Base-by-base conservation (phyloP, 805 yeast species). In the Yarrowia sp. region DNA sequence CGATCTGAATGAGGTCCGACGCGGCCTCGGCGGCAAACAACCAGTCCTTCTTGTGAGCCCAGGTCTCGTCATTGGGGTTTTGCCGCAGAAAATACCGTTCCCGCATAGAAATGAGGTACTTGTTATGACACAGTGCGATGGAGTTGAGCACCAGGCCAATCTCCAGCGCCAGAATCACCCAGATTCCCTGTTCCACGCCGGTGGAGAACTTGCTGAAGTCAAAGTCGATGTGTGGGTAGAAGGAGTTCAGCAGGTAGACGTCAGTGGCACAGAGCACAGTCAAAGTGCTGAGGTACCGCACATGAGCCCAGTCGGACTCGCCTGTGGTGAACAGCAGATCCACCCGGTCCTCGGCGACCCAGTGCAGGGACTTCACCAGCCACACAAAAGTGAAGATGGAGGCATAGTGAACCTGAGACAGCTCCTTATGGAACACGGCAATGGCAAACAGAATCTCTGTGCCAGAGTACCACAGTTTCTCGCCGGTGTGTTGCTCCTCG, bases 141-240 rank as follows among this genome's bases (percentile, higher is more conserved):
- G 85, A 86, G 33, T 87, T 79, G 22, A 83, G 81, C 66, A 87
- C 78, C 66, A 90, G 77, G 2, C 88, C 86, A 71, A 87, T 87
- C 70, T 90, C 95, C 72, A 90, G 86, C 0, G 92, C 92, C 73
- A 90, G 86, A 62, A 87, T 79, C 43, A 89, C 19, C 89, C 84
- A 68, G 76, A 72, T 70, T 19, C 73, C 72, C 4, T 76, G 75
- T 3, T 70, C 72, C 16, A 66, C 65, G 4, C 64, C 43, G 21
- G 71, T 41, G 69, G 89, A 82, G 26, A 81, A 75, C 58, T 78
- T 78, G 69, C 89, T 82, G 30, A 81, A 75, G 58, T 78, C 78
- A 30, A 89, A 83, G 66, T 33, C 52, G 35, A 43, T 64, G 32
- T 36, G 59, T 5, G 61, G 65, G 35, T 38, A 30, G 19, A 54